Evolutionary conservation across 352 stramenopile species (phyloP), one percentile per base, ranked within the genome.

Genomic region (Phytophthora pluvialis): DNA sequence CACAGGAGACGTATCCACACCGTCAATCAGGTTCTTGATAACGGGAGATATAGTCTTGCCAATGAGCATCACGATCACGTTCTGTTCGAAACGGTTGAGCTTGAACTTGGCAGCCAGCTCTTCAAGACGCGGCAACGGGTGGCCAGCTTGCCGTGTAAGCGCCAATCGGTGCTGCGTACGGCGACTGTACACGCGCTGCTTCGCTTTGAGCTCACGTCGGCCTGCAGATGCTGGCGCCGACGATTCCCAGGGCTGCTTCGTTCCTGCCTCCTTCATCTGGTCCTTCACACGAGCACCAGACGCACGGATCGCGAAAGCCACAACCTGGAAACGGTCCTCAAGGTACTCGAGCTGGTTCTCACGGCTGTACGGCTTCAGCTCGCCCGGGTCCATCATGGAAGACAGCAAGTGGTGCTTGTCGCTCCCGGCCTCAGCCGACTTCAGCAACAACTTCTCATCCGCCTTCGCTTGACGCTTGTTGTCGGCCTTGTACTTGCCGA

Each of bases 31-130:
- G 61, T 93, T 93, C 70, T 93, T 93, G 67, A 96, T 92, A 21
- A 96, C 85, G 1, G 89, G 89, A 49, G 87, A 95, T 66, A 97
- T 93, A 3, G 89, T 97, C 60, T 94, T 94, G 46, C 89, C 89
- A 59, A 97, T 95, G 29, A 97, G 75, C 81, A 97, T 93, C 45
- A 95, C 86, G 56, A 97, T 94, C 62, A 97, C 86, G 48, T 93
- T 93, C 64, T 94, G 87, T 65, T 97, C 89, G 60, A 95, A 97
- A 42, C 77, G 81, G 67, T 90, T 93, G 6, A 95, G 76, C 64
- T 93, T 86, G 61, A 95, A 94, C 50, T 91, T 93, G 4, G 61
- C 58, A 44, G 82, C 77, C 21, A 96, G 66, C 59, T 92, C 77
- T 57, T 95, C 85, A 2, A 96, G 69, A 15, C 89, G 85, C 18